These are phyloP conservation scores for Annulohypoxylon moriforme DNA, from an alignment of 495 filamentous ascomycete species.

Conservation along the genomic window DNA sequence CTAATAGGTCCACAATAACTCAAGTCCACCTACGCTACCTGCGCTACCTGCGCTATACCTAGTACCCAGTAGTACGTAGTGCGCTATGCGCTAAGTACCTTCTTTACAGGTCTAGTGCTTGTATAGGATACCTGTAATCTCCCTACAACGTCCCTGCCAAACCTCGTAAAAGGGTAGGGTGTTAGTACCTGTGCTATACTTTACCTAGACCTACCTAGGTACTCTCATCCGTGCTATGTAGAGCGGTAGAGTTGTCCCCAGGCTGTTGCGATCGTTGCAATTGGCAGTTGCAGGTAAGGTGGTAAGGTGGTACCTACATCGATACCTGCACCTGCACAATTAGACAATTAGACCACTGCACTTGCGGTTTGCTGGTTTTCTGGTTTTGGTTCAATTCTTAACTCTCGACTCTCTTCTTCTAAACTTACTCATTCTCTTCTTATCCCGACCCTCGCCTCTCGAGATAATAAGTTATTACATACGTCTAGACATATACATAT, in stretches of 20 bases:
- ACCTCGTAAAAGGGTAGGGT: neutral
- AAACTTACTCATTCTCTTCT: constrained; percentile 7
- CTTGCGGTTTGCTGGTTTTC: neutral
- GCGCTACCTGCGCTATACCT: too few species aligned
- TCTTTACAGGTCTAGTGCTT: constrained; percentile 1
- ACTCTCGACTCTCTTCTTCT: neutral
- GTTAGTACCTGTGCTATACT: constrained; percentile 1
- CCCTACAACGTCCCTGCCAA: neutral
- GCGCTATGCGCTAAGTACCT: too few species aligned
- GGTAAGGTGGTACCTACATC: neutral
- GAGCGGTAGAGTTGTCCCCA: neutral
- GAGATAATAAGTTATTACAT: neutral
- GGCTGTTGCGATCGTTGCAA: neutral
- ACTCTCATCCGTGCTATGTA: neutral
- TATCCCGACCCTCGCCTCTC: neutral
- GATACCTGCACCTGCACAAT: neutral
- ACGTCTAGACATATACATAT: constrained; percentile 1
- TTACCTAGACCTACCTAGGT: neutral
- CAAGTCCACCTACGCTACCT: constrained; percentile 5
- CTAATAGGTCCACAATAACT: constrained; percentile 11
- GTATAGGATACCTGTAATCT: neutral
- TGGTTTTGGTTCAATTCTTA: neutral
- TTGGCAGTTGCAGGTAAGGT: neutral
- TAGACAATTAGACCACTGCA: neutral
- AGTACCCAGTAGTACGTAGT: too few species aligned